Conservation (phyloP, 352 stramenopile genomes). For the Plasmopara halstedii region DNA sequence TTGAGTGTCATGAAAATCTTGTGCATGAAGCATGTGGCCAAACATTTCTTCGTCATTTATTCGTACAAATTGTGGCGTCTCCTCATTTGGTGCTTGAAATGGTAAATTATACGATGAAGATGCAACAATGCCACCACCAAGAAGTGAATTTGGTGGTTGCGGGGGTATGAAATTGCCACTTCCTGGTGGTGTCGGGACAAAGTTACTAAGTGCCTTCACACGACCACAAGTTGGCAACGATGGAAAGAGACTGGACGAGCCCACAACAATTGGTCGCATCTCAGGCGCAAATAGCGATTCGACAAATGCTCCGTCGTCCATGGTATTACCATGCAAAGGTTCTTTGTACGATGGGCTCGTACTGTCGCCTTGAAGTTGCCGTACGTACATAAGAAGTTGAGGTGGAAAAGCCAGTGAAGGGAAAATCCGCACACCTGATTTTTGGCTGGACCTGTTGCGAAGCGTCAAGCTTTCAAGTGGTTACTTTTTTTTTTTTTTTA, state of each 20-base stretch:
- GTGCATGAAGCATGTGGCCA: constrained; percentile 34
- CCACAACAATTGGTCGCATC: constrained; percentile 26
- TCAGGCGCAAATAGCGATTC: constrained; percentile 53
- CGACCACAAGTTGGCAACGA: constrained; percentile 11
- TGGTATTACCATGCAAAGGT: constrained; percentile 7
- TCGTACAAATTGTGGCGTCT: constrained; percentile 21
- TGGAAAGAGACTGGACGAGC: constrained; percentile 16
- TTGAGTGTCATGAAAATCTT: constrained; percentile 33
- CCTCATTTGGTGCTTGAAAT: constrained; percentile 16
- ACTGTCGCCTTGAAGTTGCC: constrained; percentile 20
- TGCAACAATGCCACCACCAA: constrained; percentile 24
- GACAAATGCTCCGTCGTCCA: constrained; percentile 65
- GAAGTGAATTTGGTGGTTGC: constrained; percentile 23
- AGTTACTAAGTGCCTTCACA: constrained; percentile 11
- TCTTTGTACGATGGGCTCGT: constrained; percentile 4
- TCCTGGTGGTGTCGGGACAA: constrained; percentile 2
- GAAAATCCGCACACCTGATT: constrained; percentile 20
- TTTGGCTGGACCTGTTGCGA: background rate
- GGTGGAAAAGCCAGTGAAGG: background rate
- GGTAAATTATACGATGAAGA: constrained; percentile 6
- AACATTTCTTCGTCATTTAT: constrained; percentile 43
- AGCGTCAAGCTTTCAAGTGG: too few species aligned
- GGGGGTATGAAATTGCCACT: constrained; percentile 12
- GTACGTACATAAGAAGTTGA: constrained; percentile 1
- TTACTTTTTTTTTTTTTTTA: too few species aligned